Evolutionary conservation across 768 basidiomycete genomes (phyloP).

Genomic region (Lactarius tabidus): DNA sequence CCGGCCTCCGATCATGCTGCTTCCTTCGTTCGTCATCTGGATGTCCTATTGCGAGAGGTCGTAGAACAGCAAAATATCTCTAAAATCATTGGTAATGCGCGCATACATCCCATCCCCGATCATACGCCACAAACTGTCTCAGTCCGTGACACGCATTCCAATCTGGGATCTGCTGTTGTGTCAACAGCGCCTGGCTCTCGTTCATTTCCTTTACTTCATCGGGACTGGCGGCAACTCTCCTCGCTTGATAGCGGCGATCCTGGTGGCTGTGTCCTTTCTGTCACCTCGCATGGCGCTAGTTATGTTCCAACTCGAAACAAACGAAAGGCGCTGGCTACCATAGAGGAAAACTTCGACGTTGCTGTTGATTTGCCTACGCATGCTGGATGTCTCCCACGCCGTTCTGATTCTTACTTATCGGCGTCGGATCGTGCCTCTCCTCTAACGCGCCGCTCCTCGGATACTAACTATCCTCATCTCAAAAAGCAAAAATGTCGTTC

Average conservation of each 20-base stretch:
- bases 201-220: neutral
- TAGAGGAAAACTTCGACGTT: neutral
- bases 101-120: constrained; percentile 3
- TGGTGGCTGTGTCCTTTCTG: neutral
- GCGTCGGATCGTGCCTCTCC: constrained; percentile 6
- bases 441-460: neutral
- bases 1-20: neutral
- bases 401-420: constrained; percentile 9
- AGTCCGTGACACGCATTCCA: neutral
- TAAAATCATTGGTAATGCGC: neutral
- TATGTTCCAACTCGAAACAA: constrained; percentile 1
- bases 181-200: neutral
- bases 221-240: neutral
- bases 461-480: neutral
- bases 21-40: constrained; percentile 2
- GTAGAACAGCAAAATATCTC: neutral
- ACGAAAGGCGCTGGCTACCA: neutral
- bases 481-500: constrained; percentile 13
- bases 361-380: neutral
- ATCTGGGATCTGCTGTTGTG: neutral
- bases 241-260: neutral
- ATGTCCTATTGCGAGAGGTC: constrained; percentile 2
- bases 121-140: neutral
- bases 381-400: neutral
- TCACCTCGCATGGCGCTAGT: neutral